Conservation (phyloP, 2,329 filamentous ascomycete species). For the Juglanconis juglandina region DNA sequence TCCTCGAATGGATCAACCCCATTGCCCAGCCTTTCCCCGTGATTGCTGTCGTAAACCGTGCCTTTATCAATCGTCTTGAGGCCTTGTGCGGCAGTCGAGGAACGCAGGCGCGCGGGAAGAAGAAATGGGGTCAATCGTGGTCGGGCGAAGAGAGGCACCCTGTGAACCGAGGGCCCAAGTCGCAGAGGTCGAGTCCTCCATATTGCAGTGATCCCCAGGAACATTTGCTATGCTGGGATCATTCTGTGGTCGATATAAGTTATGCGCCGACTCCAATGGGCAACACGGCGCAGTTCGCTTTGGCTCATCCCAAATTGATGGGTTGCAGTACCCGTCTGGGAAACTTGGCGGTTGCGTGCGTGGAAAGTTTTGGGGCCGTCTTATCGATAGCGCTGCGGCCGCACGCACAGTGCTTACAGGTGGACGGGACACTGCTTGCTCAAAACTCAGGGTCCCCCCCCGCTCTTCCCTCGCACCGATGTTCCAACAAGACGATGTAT, state of each 20-base stretch:
- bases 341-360: no score
- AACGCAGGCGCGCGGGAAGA: not conserved
- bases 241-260: conserved; percentile 24
- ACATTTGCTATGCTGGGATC: conserved; percentile 42
- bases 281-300: conserved; percentile 2
- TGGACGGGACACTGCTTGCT: no score
- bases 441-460: no score
- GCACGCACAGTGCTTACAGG: not conserved
- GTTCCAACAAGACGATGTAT: no score
- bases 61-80: not conserved
- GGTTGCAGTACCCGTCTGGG: not conserved
- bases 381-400: conserved; percentile 10
- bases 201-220: conserved; percentile 41
- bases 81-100: not conserved
- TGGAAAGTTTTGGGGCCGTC: not conserved
- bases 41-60: not conserved
- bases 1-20: no score
- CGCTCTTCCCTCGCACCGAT: no score
- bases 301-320: not conserved
- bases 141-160: conserved; percentile 14
- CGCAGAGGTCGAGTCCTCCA: conserved; percentile 39
- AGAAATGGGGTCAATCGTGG: not conserved
- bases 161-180: conserved; percentile 26
- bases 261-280: conserved; percentile 4
- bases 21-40: no score